phyloP scores from a whole-genome alignment of 495 filamentous ascomycete species.

The Penicillium flavigenum region DNA sequence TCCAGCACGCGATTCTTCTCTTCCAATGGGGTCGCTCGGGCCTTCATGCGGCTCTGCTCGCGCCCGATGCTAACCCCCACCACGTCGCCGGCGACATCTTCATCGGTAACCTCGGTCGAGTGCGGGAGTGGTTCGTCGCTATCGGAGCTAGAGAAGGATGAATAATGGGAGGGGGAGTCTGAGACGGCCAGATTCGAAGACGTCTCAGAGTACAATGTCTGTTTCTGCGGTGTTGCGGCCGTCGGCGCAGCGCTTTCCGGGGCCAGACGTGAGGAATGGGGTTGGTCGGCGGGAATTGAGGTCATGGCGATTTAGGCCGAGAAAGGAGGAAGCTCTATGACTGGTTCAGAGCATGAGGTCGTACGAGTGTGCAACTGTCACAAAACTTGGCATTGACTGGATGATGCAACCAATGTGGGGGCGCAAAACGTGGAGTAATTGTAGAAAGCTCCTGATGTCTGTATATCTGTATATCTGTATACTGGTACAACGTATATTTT shows the following conservation, averaged over 20 bases:
- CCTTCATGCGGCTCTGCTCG: constrained; percentile 67
- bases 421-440: not conserved
- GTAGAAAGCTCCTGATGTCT: not conserved
- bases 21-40: constrained; percentile 67
- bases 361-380: constrained; percentile 13
- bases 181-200: constrained; percentile 23
- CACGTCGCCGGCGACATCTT: constrained; percentile 58
- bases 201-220: constrained; percentile 23
- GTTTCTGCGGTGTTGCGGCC: constrained; percentile 2
- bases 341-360: not conserved
- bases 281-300: constrained; percentile 13
- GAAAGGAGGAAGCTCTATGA: not conserved
- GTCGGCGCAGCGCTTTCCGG: constrained; percentile 6
- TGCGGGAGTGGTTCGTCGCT: constrained; percentile 33
- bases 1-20: constrained; percentile 74
- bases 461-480: not conserved
- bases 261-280: constrained; percentile 4
- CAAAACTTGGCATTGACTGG: not conserved
- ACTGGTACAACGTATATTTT: not conserved
- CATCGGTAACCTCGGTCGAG: constrained; percentile 25
- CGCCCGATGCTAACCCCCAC: constrained; percentile 77
- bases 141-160: constrained; percentile 39
- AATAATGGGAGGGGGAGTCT: constrained; percentile 27
- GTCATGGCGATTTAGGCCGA: constrained; percentile 8
- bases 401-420: constrained; percentile 10